These are phyloP conservation scores for Lasiodiplodia hormozganensis DNA, from an alignment of 2,329 filamentous ascomycete species.

Conservation along the genomic window DNA sequence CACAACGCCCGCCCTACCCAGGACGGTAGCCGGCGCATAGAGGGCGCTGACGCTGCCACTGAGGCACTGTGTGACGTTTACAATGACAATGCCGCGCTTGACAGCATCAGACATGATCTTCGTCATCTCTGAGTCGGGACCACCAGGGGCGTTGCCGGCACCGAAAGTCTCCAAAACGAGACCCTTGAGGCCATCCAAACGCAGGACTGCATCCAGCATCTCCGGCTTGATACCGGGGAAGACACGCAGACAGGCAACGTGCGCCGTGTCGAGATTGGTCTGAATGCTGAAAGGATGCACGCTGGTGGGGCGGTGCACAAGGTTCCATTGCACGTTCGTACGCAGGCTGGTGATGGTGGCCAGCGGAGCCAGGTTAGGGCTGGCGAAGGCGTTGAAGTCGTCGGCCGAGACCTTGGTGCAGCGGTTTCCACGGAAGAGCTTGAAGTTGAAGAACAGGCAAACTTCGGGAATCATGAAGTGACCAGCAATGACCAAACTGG, in stretches of 20 bases:
- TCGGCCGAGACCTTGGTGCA: conserved; percentile 88
- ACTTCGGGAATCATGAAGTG: conserved; percentile 95
- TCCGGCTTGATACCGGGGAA: conserved; percentile 94
- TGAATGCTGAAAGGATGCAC: conserved; percentile 78
- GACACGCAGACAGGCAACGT: conserved; percentile 87
- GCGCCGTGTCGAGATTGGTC: conserved; percentile 79
- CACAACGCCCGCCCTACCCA: conserved; percentile 84
- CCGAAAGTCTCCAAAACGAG: conserved; percentile 92
- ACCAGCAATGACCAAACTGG: conserved; percentile 86
- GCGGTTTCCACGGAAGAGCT: conserved; percentile 85
- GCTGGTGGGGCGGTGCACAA: conserved; percentile 75
- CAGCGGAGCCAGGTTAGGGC: conserved; percentile 83
- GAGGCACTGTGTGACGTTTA: conserved; percentile 90
- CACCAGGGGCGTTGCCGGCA: conserved; percentile 88
- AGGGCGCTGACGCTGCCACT: conserved; percentile 49
- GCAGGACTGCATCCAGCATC: conserved; percentile 86
- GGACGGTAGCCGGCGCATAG: conserved; percentile 62
- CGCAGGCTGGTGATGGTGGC: conserved; percentile 82
- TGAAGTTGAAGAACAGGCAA: conserved; percentile 92
- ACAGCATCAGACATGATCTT: conserved; percentile 80
- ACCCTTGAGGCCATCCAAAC: conserved; percentile 76
- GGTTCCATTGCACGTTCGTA: conserved; percentile 80
- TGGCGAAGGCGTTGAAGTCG: conserved; percentile 85
- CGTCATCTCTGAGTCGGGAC: conserved; percentile 78
- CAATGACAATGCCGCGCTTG: conserved; percentile 79